Evolutionary conservation across 164 flowering plant species (phyloP), one percentile per base, ranked within the genome.

Genomic region (Sextonia rubra): DNA sequence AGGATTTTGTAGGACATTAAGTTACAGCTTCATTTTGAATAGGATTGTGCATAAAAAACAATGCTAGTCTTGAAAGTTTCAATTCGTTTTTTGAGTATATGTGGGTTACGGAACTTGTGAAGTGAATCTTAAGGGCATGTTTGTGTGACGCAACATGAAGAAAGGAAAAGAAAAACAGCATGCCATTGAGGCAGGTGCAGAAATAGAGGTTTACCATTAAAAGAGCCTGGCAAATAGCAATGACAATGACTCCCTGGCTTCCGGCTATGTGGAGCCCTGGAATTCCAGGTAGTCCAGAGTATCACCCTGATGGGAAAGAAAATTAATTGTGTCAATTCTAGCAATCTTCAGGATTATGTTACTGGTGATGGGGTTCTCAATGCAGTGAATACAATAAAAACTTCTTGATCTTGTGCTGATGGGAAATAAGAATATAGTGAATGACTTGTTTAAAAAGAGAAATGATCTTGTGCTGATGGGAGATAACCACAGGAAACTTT

Each of bases 261-360:
- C 99, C 98, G 77, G 99, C 98, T 32, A 95, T 70, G 64, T 95
- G 99, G 48, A 95, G 86, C 47, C 99, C 99, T 22, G 98, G 98
- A 75, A 95, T 90, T 66, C 98, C 32, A 95, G 92, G 78, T 95
- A 95, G 84, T 95, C 99, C 62, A 95, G 80, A 66, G 99, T 95
- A 80, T 95, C 97, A 26, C 99, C 99, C 96, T 94, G 84, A 25
- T 49, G 47, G n/a, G 25, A 47, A 71, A 64, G 25, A 69, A 56
- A 69, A 49, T 58, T 55, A 61, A 22, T 25, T n/a, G 15, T 23
- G 15, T 61, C 58, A 52, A 18, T 18, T 14, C 58, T 14, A 61
- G 12, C 26, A 61, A 22, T 61, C 64, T 61, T 8, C 0, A 52
- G 26, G 29, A 61, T 61, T 25, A 22, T 61, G 26, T 22, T 8